phyloP scores from a whole-genome alignment of 2,329 filamentous ascomycete genomes.

The Uncinocarpus reesii region DNA sequence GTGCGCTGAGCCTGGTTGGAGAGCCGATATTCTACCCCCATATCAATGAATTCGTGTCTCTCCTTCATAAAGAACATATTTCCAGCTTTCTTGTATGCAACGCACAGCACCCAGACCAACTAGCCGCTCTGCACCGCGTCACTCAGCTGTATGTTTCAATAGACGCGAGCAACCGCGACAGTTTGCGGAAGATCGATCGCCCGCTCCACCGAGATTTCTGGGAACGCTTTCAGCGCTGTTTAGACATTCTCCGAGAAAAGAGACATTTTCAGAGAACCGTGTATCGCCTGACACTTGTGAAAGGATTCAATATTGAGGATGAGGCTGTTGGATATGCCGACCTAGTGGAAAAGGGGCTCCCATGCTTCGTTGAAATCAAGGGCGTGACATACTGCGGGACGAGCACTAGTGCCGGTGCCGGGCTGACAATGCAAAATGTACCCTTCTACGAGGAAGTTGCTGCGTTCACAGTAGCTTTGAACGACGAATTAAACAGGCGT shows the following conservation, averaged over 20 bases:
- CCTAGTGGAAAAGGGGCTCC: conserved; percentile 73
- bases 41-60: conserved; percentile 79
- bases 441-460: conserved; percentile 89
- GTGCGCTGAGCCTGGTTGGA: conserved; percentile 81
- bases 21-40: conserved; percentile 98
- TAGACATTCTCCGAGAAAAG: conserved; percentile 77
- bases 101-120: conserved; percentile 86
- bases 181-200: conserved; percentile 75
- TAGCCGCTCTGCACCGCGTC: conserved; percentile 69
- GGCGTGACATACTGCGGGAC: conserved; percentile 96
- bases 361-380: conserved; percentile 91
- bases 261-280: conserved; percentile 82
- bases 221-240: conserved; percentile 85
- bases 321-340: conserved; percentile 84
- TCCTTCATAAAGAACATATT: conserved; percentile 78
- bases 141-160: conserved; percentile 96
- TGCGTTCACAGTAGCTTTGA: conserved; percentile 67
- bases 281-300: conserved; percentile 88
- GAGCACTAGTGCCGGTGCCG: conserved; percentile 68
- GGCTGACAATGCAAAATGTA: conserved; percentile 93
- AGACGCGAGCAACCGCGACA: conserved; percentile 83
- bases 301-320: conserved; percentile 95
- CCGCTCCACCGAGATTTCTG: conserved; percentile 94
- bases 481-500: conserved; percentile 55
- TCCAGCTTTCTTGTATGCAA: conserved; percentile 96